phyloP scores from a whole-genome alignment of 2,329 filamentous ascomycete genomes.

The Ceratocystis eucalypticola region DNA sequence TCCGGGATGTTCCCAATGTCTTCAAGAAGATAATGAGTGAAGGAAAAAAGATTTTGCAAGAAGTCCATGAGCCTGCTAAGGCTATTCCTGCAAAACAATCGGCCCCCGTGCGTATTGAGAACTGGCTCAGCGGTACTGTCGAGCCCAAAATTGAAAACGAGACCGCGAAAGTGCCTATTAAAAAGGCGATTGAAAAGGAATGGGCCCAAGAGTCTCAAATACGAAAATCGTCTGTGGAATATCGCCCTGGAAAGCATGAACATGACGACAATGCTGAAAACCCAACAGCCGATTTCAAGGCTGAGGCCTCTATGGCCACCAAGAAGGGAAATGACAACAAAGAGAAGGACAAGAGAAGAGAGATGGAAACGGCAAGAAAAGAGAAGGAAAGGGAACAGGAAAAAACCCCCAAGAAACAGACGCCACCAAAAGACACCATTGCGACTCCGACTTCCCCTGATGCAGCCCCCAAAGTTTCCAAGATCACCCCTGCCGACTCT shows the following conservation, averaged over 20 bases:
- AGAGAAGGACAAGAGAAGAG: constrained; percentile 17
- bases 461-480: constrained; percentile 11
- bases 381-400: constrained; percentile 19
- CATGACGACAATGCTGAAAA: background rate
- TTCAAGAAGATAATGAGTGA: constrained; percentile 51
- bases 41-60: constrained; percentile 51
- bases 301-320: background rate
- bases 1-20: constrained; percentile 48
- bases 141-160: constrained; percentile 45
- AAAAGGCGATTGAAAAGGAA: constrained; percentile 27
- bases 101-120: constrained; percentile 43
- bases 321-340: constrained; percentile 11
- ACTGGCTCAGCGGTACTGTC: constrained; percentile 49
- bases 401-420: constrained; percentile 9
- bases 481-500: background rate
- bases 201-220: constrained; percentile 20
- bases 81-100: constrained; percentile 39
- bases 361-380: constrained; percentile 21
- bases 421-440: constrained; percentile 3
- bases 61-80: constrained; percentile 43
- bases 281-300: background rate
- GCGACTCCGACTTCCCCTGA: background rate
- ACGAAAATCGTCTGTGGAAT: constrained; percentile 16
- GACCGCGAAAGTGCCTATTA: constrained; percentile 23
- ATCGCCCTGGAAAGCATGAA: background rate